Percentiles rank a stretch among this genome's conserved stretches.
Evolutionary conservation across 1,139 yeast genomes (phyloP).

Genomic region (Diutina neorugosa): DNA sequence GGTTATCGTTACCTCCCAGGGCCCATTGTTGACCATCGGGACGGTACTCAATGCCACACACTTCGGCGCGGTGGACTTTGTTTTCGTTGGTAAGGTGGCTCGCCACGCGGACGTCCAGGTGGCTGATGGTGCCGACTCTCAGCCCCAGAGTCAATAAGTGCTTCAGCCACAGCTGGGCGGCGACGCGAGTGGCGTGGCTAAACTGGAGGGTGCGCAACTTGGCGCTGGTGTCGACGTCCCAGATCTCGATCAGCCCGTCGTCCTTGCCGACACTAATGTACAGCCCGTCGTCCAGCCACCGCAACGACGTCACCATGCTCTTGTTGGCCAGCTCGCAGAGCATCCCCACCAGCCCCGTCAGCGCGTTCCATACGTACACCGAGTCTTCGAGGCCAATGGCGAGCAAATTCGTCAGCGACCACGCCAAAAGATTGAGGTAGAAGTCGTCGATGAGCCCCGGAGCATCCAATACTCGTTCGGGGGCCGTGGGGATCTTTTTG

Average conservation of each 20-base stretch:
- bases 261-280: slow-evolving; percentile 78
- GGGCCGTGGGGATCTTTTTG: slow-evolving; percentile 74
- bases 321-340: slow-evolving; percentile 48
- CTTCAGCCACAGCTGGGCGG: slow-evolving; percentile 77
- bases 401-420: slow-evolving; percentile 76
- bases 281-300: slow-evolving; percentile 90
- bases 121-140: slow-evolving; percentile 71
- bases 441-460: slow-evolving; percentile 93
- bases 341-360: slow-evolving; percentile 65
- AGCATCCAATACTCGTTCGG: slow-evolving; percentile 90
- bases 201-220: slow-evolving; percentile 72
- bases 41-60: slow-evolving; percentile 87
- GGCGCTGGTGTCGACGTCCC: slow-evolving; percentile 79
- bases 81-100: slow-evolving; percentile 57
- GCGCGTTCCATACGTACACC: slow-evolving; percentile 90
- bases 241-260: slow-evolving; percentile 79
- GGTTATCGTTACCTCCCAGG: slow-evolving; percentile 89
- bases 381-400: slow-evolving; percentile 84
- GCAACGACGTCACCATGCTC: slow-evolving; percentile 54
- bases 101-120: slow-evolving; percentile 88
- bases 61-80: slow-evolving; percentile 65
- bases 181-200: slow-evolving; percentile 48
- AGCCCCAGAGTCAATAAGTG: slow-evolving; percentile 78
- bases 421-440: slow-evolving; percentile 73
- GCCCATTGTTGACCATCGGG: slow-evolving; percentile 78